Evolutionary conservation across 2,329 filamentous ascomycete species (phyloP).

Genomic region (Neonectria sp.): DNA sequence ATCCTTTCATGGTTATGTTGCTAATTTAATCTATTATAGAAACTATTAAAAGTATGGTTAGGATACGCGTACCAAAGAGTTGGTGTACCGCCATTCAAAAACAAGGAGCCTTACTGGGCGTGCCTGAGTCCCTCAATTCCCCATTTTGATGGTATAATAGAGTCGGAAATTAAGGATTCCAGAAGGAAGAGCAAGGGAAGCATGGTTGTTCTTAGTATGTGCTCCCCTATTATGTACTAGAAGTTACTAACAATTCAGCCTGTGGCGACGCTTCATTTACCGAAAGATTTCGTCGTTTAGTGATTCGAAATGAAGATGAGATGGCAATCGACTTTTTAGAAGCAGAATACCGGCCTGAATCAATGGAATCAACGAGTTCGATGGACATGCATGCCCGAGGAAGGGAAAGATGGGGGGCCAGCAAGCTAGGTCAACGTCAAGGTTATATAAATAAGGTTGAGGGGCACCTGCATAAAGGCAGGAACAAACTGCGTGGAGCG

Average conservation of each 20-base stretch:
- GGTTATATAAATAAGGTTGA: no score
- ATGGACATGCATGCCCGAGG: no score
- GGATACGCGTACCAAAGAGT: conserved; percentile 20
- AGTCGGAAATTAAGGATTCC: conserved; percentile 14
- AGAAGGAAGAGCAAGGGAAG: background rate
- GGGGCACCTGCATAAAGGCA: no score
- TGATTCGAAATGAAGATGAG: background rate
- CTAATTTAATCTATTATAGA: background rate
- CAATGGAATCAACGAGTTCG: background rate
- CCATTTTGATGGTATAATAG: background rate
- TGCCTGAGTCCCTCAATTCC: conserved; percentile 11
- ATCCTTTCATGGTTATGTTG: background rate
- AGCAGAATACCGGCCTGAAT: background rate
- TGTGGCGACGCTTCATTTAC: background rate
- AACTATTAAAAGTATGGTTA: conserved; percentile 22
- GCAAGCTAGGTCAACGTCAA: no score
- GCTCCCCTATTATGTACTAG: background rate
- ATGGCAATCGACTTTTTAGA: background rate
- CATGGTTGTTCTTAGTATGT: background rate
- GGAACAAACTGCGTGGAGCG: no score
- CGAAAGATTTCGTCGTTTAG: background rate
- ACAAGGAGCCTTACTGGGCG: conserved; percentile 11
- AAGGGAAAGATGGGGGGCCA: no score
- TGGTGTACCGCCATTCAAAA: conserved; percentile 12
- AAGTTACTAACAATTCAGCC: background rate